A percentile compares a stretch with the other conserved stretches of the same genome.
Evolutionary conservation across 306 rosid species (phyloP).

Genomic region (Oxytropis ochrocephala): DNA sequence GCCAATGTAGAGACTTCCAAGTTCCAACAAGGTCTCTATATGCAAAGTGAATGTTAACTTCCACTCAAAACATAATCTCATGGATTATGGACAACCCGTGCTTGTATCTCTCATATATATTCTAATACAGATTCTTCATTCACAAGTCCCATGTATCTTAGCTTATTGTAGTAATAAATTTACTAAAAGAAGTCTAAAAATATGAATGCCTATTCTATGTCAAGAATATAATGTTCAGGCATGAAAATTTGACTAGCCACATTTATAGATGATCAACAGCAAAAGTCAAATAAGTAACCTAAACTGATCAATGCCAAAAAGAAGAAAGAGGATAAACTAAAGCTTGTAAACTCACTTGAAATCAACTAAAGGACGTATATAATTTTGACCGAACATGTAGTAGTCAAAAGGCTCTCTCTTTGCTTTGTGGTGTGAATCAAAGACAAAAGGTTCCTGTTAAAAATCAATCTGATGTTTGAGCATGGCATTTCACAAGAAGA

Average conservation of each 20-base stretch:
- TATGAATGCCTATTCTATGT: neutral
- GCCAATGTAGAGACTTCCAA: neutral
- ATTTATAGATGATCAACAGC: neutral
- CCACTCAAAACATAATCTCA: constrained; percentile 1
- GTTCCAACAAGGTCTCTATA: neutral
- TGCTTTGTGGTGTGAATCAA: constrained; percentile 82
- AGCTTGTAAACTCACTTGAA: constrained; percentile 55
- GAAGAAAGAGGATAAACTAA: constrained; percentile 20
- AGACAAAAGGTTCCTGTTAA: constrained; percentile 88
- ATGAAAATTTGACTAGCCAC: neutral
- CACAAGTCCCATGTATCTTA: neutral
- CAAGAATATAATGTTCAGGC: neutral
- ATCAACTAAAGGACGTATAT: constrained; percentile 88
- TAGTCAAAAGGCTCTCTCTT: constrained; percentile 95
- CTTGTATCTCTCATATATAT: neutral
- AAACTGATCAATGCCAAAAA: constrained; percentile 3
- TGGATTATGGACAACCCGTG: neutral
- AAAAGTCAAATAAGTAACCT: constrained; percentile 18
- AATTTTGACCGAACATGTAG: constrained; percentile 85
- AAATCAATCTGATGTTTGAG: constrained; percentile 30
- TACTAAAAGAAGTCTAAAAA: neutral
- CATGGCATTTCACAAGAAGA: neutral
- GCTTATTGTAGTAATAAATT: neutral
- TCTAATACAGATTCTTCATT: neutral
- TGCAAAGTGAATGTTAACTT: neutral